These are phyloP conservation scores for Fraxinus paxiana DNA, from an alignment of 305 asterid genomes.

Conservation along the genomic window DNA sequence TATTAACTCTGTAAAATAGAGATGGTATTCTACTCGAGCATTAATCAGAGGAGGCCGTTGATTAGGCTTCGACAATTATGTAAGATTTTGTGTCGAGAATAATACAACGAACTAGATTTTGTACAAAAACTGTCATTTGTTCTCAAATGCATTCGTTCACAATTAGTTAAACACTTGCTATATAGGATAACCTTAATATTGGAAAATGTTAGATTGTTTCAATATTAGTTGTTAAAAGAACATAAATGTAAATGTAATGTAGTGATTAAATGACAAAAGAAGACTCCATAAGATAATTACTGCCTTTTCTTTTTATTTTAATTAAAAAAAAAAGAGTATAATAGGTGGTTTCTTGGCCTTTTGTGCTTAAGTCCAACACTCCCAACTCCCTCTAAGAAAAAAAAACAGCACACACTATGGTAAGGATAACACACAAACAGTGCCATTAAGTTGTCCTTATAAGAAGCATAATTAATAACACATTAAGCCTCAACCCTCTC, in stretches of 20 bases:
- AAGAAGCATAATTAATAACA: background rate
- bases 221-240: background rate
- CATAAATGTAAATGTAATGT: background rate
- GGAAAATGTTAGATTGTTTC: background rate
- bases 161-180: background rate
- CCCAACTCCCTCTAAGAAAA: constrained; percentile 9
- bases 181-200: background rate
- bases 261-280: background rate
- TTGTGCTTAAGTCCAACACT: constrained; percentile 42
- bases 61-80: background rate
- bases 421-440: constrained; percentile 18
- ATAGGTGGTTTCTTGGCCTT: constrained; percentile 35
- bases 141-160: background rate
- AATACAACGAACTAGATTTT: background rate
- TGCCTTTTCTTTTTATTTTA: background rate
- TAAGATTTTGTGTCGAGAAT: background rate
- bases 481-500: background rate
- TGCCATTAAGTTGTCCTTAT: background rate
- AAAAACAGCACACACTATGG: background rate
- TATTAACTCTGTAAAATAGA: background rate
- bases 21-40: background rate
- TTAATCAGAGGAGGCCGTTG: background rate
- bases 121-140: background rate
- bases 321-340: background rate
- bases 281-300: background rate